These are phyloP conservation scores for Melanomma pulvis-pyrius DNA, from an alignment of 495 filamentous ascomycete species.

Conservation along the genomic window DNA sequence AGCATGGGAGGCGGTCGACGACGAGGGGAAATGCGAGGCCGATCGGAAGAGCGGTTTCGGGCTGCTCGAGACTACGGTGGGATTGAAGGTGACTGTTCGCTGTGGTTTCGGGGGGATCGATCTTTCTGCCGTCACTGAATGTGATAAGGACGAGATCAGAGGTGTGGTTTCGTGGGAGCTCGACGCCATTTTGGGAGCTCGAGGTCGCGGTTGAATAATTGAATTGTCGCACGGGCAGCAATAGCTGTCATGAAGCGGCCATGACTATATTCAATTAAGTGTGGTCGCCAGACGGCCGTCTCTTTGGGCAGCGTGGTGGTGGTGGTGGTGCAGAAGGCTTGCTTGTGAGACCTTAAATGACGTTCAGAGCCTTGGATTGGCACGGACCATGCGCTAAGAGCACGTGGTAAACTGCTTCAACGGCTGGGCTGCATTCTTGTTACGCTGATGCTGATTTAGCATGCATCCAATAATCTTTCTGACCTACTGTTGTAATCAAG, in stretches of 20 bases:
- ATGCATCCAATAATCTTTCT: too few relatives aligned
- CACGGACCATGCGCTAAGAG: background rate
- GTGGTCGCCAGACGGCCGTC: background rate
- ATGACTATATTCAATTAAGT: background rate
- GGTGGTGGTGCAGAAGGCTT: background rate
- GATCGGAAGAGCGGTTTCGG: conserved; percentile 46
- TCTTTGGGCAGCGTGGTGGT: background rate
- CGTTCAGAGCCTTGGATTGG: background rate
- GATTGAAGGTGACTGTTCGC: conserved; percentile 73
- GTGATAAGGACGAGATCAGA: conserved; percentile 36
- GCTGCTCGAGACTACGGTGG: conserved; percentile 61
- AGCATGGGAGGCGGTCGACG: conserved; percentile 11
- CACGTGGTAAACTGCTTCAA: conserved; percentile 1
- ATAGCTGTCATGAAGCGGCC: background rate
- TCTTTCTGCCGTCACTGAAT: conserved; percentile 17
- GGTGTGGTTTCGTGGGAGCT: conserved; percentile 39
- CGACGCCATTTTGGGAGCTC: conserved; percentile 24
- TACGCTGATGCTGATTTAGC: too few relatives aligned
- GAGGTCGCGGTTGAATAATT: background rate
- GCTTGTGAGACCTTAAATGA: background rate
- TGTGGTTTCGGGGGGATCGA: conserved; percentile 35
- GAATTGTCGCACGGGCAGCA: background rate
- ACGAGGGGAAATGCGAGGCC: conserved; percentile 44
- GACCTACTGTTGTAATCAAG: too few relatives aligned
- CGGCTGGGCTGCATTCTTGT: background rate